phyloP scores from a whole-genome alignment of 2,329 filamentous ascomycete species.

The Huntiella abstrusa region DNA sequence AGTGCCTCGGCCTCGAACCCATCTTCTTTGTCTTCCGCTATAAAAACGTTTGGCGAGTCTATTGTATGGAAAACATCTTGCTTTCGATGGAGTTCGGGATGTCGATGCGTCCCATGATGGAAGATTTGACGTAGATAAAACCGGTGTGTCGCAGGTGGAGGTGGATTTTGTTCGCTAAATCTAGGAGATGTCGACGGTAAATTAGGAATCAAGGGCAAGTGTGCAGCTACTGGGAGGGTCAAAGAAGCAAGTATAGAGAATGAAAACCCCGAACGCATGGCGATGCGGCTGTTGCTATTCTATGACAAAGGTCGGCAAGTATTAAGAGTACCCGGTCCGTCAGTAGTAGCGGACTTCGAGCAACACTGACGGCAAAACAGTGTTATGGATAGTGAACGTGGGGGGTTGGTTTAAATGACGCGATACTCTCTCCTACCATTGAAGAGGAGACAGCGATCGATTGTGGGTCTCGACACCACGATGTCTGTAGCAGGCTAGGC shows the following conservation, averaged over 20 bases:
- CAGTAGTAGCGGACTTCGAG: too few species aligned
- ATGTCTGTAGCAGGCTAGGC: too few species aligned
- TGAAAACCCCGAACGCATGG: not conserved
- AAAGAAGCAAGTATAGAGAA: not conserved
- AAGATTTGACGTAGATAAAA: constrained; percentile 74
- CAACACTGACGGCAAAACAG: too few species aligned
- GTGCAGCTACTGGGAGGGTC: not conserved
- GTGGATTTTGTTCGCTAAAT: constrained; percentile 14
- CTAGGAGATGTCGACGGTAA: not conserved
- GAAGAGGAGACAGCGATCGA: too few species aligned
- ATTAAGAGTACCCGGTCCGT: too few species aligned
- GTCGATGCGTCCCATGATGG: constrained; percentile 68
- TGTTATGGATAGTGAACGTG: too few species aligned
- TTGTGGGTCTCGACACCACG: too few species aligned
- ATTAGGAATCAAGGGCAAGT: not conserved
- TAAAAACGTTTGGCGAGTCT: constrained; percentile 27
- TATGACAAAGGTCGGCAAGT: too few species aligned
- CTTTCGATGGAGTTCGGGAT: constrained; percentile 60
- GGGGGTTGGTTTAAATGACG: too few species aligned
- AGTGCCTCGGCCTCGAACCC: constrained; percentile 32
- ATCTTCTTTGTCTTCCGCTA: constrained; percentile 42
- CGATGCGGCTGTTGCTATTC: too few species aligned
- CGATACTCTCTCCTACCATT: too few species aligned
- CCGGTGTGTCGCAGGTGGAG: constrained; percentile 32
- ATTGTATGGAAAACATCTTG: constrained; percentile 47